Conservation (phyloP, 306 rosid species). For the Hippophae tibetana region DNA sequence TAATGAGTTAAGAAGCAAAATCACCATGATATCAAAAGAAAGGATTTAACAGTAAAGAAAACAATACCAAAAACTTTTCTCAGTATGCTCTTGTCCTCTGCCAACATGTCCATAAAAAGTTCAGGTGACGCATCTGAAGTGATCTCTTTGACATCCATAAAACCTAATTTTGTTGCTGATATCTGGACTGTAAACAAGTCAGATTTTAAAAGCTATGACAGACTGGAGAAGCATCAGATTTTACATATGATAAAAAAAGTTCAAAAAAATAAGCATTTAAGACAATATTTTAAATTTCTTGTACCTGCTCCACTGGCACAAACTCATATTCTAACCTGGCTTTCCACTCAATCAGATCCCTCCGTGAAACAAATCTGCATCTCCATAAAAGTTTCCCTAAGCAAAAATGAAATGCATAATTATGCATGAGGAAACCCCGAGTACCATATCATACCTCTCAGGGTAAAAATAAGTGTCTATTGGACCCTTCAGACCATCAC, state of each 20-base stretch:
- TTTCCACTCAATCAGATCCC: constrained; percentile 81
- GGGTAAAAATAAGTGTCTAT: constrained; percentile 40
- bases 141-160: constrained; percentile 81
- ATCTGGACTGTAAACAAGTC: constrained; percentile 98
- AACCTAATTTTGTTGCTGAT: constrained; percentile 62
- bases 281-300: constrained; percentile 15
- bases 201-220: constrained; percentile 56
- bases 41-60: neutral
- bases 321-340: constrained; percentile 69
- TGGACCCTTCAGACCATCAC: constrained; percentile 25
- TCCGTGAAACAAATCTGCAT: constrained; percentile 72
- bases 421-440: neutral
- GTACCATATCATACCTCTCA: constrained; percentile 41
- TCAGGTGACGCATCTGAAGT: constrained; percentile 43
- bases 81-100: constrained; percentile 60
- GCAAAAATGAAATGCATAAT: constrained; percentile 12
- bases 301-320: constrained; percentile 59
- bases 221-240: constrained; percentile 26
- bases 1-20: constrained; percentile 4
- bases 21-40: constrained; percentile 10
- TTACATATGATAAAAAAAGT: constrained; percentile 5
- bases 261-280: neutral
- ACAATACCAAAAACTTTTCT: constrained; percentile 82
- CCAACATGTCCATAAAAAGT: constrained; percentile 65
- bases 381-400: constrained; percentile 18